A percentile compares a stretch with the other conserved stretches of the same genome.
Conservation (phyloP, 306 rosid species). For the Amphicarpaea edgeworthii region DNA sequence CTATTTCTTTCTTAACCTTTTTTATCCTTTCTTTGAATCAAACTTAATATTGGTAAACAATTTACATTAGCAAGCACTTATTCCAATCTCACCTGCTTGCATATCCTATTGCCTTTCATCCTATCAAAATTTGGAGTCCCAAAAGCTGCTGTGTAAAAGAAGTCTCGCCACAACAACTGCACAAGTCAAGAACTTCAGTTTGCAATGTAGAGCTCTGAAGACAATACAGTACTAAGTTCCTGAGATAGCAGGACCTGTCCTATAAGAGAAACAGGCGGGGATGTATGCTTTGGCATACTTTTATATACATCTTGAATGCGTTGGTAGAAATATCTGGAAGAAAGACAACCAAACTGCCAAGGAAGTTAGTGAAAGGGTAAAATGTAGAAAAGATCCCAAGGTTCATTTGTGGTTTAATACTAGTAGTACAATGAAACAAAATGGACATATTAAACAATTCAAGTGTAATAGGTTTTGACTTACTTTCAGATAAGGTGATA, state of each 20-base stretch:
- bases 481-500: constrained; percentile 95
- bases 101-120: constrained; percentile 83
- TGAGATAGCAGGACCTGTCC: constrained; percentile 76
- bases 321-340: constrained; percentile 89
- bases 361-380: constrained; percentile 38
- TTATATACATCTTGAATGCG: constrained; percentile 72
- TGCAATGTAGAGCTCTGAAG: constrained; percentile 31
- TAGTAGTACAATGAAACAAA: constrained; percentile 23
- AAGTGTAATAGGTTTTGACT: constrained; percentile 47
- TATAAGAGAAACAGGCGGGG: constrained; percentile 86
- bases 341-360: constrained; percentile 93
- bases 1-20: constrained; percentile 28
- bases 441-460: constrained; percentile 13
- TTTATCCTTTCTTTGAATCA: constrained; percentile 10
- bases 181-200: constrained; percentile 44
- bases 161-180: constrained; percentile 93
- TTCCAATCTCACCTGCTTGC: constrained; percentile 78
- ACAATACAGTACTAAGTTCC: constrained; percentile 17
- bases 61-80: not conserved
- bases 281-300: constrained; percentile 69
- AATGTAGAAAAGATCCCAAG: not conserved
- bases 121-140: constrained; percentile 91
- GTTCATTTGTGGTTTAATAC: not conserved
- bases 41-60: constrained; percentile 27
- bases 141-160: constrained; percentile 89